phyloP scores from a whole-genome alignment of 2,329 filamentous ascomycete genomes.

The Beauveria varroae region DNA sequence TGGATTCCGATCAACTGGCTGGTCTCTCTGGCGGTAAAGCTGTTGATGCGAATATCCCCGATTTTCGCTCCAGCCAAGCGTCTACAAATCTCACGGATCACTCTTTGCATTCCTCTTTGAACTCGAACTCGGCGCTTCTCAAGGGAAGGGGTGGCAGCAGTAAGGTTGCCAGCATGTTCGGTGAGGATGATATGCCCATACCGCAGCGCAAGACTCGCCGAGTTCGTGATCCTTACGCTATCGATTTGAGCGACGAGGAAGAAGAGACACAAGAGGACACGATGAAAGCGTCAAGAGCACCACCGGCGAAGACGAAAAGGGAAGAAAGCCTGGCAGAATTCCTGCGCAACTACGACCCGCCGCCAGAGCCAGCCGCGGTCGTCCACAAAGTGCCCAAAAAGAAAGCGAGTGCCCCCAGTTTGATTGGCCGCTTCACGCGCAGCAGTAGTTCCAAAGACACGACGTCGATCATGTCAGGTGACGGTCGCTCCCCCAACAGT shows the following conservation, averaged over 20 bases:
- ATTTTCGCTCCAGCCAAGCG: conserved; percentile 48
- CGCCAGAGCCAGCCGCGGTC: conserved; percentile 39
- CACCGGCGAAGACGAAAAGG: conserved; percentile 28
- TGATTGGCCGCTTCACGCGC: conserved; percentile 52
- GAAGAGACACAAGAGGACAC: conserved; percentile 48
- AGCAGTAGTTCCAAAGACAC: conserved; percentile 22
- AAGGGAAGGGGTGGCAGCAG: conserved; percentile 30
- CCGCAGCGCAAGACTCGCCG: conserved; percentile 69
- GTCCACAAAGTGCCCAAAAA: conserved; percentile 44
- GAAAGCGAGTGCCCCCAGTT: conserved; percentile 54
- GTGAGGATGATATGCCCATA: conserved; percentile 47
- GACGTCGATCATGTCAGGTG: conserved; percentile 19
- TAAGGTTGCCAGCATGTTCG: conserved; percentile 32
- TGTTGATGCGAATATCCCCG: conserved; percentile 49
- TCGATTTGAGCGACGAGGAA: conserved; percentile 70
- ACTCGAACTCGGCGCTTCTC: conserved; percentile 66
- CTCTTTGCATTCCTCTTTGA: conserved; percentile 58
- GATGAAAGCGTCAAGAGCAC: conserved; percentile 27
- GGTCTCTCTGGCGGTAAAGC: conserved; percentile 47
- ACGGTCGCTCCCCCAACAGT: conserved; percentile 31
- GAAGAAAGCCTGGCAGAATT: conserved; percentile 71
- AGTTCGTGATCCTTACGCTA: conserved; percentile 85
- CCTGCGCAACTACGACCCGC: conserved; percentile 60
- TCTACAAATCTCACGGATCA: conserved; percentile 51
- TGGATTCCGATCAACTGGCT: conserved; percentile 74